Evolutionary conservation across 345 rosid species (phyloP).

Genomic region (Lepidium africanum): DNA sequence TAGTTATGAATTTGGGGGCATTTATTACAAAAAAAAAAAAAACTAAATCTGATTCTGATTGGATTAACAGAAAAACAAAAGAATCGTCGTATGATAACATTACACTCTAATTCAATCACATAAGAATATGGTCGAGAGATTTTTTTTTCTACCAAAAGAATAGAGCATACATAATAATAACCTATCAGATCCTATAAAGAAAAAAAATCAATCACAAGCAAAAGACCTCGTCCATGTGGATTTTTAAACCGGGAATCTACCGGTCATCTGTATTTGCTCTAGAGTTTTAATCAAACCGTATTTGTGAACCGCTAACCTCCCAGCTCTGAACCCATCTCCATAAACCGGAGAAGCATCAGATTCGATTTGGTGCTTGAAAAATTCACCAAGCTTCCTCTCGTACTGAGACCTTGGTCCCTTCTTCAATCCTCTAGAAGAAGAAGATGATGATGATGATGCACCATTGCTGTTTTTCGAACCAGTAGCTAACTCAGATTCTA

Average conservation of each 20-base stretch:
- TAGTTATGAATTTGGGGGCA: neutral
- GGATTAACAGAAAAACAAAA: neutral
- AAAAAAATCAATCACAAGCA: neutral
- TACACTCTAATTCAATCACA: neutral
- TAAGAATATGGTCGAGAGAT: neutral
- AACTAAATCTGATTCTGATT: neutral
- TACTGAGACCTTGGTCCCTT: slow-evolving; percentile 53
- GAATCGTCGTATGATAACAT: neutral
- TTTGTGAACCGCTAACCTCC: slow-evolving; percentile 53
- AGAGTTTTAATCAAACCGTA: slow-evolving; percentile 72
- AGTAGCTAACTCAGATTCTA: slow-evolving; percentile 49
- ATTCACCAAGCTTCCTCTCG: slow-evolving; percentile 84
- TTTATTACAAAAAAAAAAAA: neutral
- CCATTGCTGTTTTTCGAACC: slow-evolving; percentile 29
- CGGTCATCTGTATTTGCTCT: slow-evolving; percentile 71
- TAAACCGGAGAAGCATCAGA: slow-evolving; percentile 76
- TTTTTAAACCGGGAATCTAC: slow-evolving; percentile 63
- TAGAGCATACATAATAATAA: neutral
- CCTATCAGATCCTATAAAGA: slow-evolving; percentile 20
- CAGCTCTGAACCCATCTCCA: slow-evolving; percentile 88
- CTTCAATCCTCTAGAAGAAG: slow-evolving; percentile 33
- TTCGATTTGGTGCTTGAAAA: slow-evolving; percentile 87
- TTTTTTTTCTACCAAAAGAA: slow-evolving; percentile 21
- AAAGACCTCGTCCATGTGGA: neutral
- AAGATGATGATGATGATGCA: slow-evolving; percentile 48